Conservation (phyloP, 305 asterid genomes). For the Andrographis paniculata region DNA sequence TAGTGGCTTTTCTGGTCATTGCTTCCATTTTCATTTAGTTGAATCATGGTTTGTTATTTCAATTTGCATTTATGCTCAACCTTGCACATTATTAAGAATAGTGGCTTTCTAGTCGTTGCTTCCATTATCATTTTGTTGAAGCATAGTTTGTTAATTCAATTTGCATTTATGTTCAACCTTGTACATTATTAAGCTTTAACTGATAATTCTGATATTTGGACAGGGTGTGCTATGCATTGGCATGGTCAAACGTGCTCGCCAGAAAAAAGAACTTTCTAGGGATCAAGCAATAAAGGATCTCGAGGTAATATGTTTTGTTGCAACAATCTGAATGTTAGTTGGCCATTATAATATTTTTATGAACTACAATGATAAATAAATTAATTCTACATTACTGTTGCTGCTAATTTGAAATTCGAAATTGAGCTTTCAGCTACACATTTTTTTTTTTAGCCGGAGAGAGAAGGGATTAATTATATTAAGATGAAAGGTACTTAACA, state of each 20-base stretch:
- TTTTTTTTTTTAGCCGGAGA: no score
- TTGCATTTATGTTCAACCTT: slow-evolving; percentile 13
- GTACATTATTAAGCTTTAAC: no score
- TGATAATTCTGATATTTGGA: slow-evolving; percentile 7
- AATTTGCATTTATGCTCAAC: slow-evolving; percentile 12
- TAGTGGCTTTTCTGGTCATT: no score
- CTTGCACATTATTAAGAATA: no score
- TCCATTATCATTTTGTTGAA: neutral
- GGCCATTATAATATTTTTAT: no score
- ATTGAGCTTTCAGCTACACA: no score
- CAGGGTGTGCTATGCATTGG: slow-evolving; percentile 89
- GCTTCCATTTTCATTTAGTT: neutral
- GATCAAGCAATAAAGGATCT: slow-evolving; percentile 83
- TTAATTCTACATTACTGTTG: no score
- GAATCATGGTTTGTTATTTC: slow-evolving; percentile 3
- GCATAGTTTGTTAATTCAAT: slow-evolving; percentile 2
- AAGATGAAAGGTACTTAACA: no score
- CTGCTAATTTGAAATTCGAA: no score
- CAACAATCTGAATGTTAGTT: neutral
- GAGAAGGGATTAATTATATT: no score
- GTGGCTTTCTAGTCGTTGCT: no score
- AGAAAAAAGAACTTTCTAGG: slow-evolving; percentile 56
- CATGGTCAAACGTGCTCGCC: slow-evolving; percentile 74
- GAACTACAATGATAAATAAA: no score
- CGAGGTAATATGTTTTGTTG: slow-evolving; percentile 44